Evolutionary conservation across 2,329 filamentous ascomycete species (phyloP), one percentile per base, ranked within the genome.

Genomic region (Bipolaris gigantea): DNA sequence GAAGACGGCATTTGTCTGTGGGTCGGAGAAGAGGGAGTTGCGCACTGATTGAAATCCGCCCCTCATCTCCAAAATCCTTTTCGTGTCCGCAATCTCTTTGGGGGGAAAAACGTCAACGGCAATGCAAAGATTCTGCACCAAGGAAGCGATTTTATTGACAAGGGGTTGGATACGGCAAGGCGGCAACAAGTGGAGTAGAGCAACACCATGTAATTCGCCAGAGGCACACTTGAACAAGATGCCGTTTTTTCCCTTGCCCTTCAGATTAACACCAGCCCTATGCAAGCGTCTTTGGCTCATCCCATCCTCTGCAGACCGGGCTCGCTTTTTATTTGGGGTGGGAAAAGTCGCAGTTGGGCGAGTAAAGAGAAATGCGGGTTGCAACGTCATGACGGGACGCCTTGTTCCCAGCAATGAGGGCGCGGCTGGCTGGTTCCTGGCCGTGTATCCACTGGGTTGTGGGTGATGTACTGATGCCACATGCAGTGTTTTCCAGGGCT

Each of bases 341-440:
- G 50, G 44, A 27, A 10, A 48, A 52, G 50, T 15, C 33, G 16
- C 23, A 10, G 18, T 44, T 34, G n/a, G 43, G 34, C n/a, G 36
- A 27, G 50, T 44, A 40, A 53, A 53, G 38, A 53, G 35, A 34
- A 40, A 27, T 50, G 44, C 46, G 33, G 46, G 33, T 8, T 38
- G 27, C 33, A 39, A 39, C 46, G 46, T 53, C 46, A 53, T 53
- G 10, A 34, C 25, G 23, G 25, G 40, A 34, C 39, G 45, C 25
- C 25, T 34, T 35, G 50, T 33, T 34, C 23, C 39, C 33, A 21
- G n/a, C 25, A 32, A 18, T 9, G 23, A 33, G 39, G 18, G 21
- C 34, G 46, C 45, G 27, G 32, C 44, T 53, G 39, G 45, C 44
- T 39, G 25, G 46, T 53, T 42, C 46, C 46, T 53, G 50, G 41